Base-by-base conservation (phyloP, 1,284 basidiomycete species). In the Ustilago xerochloae region DNA sequence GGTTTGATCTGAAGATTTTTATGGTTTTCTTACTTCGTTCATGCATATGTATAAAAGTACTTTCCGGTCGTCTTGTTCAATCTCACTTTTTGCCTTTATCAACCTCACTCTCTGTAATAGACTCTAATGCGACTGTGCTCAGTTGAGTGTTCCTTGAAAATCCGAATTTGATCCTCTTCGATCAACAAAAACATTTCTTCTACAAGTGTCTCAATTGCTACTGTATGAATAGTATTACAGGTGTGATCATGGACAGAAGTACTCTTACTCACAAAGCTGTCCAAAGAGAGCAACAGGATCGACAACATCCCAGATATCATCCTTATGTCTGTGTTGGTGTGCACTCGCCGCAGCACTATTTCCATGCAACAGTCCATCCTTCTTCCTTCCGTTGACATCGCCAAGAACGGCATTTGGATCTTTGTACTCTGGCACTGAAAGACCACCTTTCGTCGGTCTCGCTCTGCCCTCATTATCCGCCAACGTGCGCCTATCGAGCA, bases 231-330 rank as follows among this genome's bases (percentile, higher is more conserved):
- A 47, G 20, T 47, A n/a, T 24, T 47, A 51, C 16, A 18, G 41
- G 18, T 15, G 16, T 41, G 18, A 16, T 20, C 24, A 20, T 6
- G 6, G 22, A 43, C 20, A 43, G 20, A 13, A n/a, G 22, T 20
- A 24, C 4, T 12, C 32, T 62, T 33, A 60, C 29, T 79, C 73
- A 57, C 69, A 77, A 28, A 78, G 53, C 30, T 45, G 39, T 4
- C 72, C 78, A 26, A 82, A 75, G 15, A 83, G 61, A 2, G 79
- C 79, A 15, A 76, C 78, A 0, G 81, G 79, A 55, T 83, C 81
- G 9, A 81, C 80, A 4, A 83, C 81, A 30, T 83, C 81, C 62
- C 70, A 83, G 38, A 79, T 68, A 47, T 82, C 77, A 29, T 81
- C 81, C 43, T 69, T 77, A 50, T 70, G 70, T 22, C 75, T 70